A percentile compares a stretch with the other conserved stretches of the same genome.
Evolutionary conservation across 345 rosid genomes (phyloP).

Genomic region (Hypericum perforatum): DNA sequence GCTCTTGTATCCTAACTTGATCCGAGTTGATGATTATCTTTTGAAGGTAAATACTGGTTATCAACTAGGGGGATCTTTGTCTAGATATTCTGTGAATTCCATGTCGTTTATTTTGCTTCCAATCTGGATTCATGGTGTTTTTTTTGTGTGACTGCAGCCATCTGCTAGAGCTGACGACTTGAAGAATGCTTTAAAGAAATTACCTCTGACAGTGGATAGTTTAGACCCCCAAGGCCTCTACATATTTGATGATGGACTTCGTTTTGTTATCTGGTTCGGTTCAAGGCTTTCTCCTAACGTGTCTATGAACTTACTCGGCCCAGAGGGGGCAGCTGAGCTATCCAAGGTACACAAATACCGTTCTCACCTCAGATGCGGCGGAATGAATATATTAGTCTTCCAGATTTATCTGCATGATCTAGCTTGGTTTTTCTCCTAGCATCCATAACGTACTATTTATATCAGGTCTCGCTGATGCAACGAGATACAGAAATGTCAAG

Average conservation of each 20-base stretch:
- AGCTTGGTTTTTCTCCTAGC: not conserved
- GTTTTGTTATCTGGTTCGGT: constrained; percentile 87
- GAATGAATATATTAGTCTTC: too few species aligned
- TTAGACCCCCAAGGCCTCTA: constrained; percentile 93
- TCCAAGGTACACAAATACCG: constrained; percentile 46
- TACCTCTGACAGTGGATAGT: constrained; percentile 73
- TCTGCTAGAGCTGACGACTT: constrained; percentile 37
- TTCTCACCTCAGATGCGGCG: not conserved
- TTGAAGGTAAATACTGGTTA: constrained; percentile 37
- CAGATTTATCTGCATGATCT: too few species aligned
- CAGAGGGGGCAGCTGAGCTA: constrained; percentile 78
- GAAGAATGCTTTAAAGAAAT: constrained; percentile 30
- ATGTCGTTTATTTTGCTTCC: not conserved
- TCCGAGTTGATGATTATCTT: constrained; percentile 78
- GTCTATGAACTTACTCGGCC: constrained; percentile 68
- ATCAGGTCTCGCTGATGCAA: constrained; percentile 55
- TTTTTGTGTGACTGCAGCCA: constrained; percentile 45
- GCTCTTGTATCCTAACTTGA: constrained; percentile 74
- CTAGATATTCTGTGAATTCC: constrained; percentile 1
- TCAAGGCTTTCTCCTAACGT: constrained; percentile 87
- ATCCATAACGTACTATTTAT: not conserved
- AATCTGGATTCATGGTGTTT: constrained; percentile 8
- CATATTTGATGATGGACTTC: constrained; percentile 79
- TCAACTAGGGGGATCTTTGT: too few species aligned
- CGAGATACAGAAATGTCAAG: constrained; percentile 78